Evolutionary conservation across 495 filamentous ascomycete genomes (phyloP).

Genomic region (Penicillium coprophilum): DNA sequence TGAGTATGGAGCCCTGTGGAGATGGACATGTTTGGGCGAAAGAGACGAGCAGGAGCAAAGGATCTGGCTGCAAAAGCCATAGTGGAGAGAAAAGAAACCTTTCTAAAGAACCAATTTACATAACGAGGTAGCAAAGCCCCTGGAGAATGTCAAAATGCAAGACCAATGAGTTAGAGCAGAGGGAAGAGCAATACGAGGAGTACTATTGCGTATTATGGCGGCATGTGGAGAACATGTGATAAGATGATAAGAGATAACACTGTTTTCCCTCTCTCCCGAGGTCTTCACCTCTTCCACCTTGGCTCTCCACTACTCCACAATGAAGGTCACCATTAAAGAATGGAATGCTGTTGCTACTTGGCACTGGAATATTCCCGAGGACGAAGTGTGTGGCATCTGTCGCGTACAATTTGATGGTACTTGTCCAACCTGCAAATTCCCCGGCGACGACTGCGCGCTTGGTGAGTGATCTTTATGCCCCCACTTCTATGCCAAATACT

Average conservation of each 20-base stretch:
- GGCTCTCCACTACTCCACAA: slow-evolving; percentile 35
- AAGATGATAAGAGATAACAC: slow-evolving; percentile 16
- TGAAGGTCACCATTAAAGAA: slow-evolving; percentile 92
- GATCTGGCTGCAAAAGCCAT: slow-evolving; percentile 43
- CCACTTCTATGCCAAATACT: neutral
- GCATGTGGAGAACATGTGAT: slow-evolving; percentile 35
- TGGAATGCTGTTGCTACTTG: slow-evolving; percentile 95
- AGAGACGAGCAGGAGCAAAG: slow-evolving; percentile 28
- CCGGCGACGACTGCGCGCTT: slow-evolving; percentile 91
- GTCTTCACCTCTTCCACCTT: slow-evolving; percentile 5
- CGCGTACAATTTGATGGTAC: slow-evolving; percentile 97
- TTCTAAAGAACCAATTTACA: slow-evolving; percentile 10
- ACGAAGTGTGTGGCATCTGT: slow-evolving; percentile 98
- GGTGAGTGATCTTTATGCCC: slow-evolving; percentile 53
- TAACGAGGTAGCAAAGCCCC: slow-evolving; percentile 2
- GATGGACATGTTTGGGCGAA: slow-evolving; percentile 39
- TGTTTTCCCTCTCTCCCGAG: slow-evolving; percentile 2
- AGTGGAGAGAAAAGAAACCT: slow-evolving; percentile 3
- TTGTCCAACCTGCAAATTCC: slow-evolving; percentile 96
- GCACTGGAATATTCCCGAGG: slow-evolving; percentile 96
- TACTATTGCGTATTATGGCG: slow-evolving; percentile 6
- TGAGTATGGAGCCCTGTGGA: slow-evolving; percentile 26
- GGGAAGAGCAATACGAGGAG: slow-evolving; percentile 8
- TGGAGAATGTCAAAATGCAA: neutral
- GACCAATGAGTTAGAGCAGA: slow-evolving; percentile 1